phyloP scores from a whole-genome alignment of 2,329 filamentous ascomycete species.

The Teratosphaeriaceae sp. region DNA sequence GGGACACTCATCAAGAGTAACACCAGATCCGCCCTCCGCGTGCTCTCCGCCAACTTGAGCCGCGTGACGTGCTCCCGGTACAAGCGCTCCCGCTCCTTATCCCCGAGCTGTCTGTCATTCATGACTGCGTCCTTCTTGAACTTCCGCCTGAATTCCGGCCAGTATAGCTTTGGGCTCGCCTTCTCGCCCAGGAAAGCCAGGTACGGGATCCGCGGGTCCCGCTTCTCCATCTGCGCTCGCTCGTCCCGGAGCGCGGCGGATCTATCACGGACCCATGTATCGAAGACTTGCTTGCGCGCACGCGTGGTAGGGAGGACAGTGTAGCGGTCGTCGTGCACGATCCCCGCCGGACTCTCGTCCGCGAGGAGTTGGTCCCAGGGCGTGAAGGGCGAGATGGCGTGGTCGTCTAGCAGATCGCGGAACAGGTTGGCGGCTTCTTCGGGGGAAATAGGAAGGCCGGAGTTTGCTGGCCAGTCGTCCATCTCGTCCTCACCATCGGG shows the following conservation, averaged over 20 bases:
- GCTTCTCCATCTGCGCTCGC: conserved; percentile 68
- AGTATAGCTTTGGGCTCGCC: conserved; percentile 88
- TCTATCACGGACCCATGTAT: conserved; percentile 72
- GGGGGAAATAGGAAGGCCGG: conserved; percentile 59
- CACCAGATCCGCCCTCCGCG: conserved; percentile 63
- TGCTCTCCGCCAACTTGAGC: conserved; percentile 57
- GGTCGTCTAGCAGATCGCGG: conserved; percentile 78
- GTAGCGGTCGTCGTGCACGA: conserved; percentile 83
- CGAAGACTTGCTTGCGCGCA: conserved; percentile 72
- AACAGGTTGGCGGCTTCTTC: conserved; percentile 74
- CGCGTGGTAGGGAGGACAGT: conserved; percentile 76
- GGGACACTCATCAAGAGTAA: conserved; percentile 58
- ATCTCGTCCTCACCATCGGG: conserved; percentile 62
- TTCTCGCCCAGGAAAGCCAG: conserved; percentile 72
- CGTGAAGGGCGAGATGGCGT: conserved; percentile 74
- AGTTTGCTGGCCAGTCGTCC: conserved; percentile 31
- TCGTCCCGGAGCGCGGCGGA: conserved; percentile 67
- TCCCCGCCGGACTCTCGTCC: conserved; percentile 52
- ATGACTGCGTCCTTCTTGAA: conserved; percentile 75
- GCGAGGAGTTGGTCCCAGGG: conserved; percentile 89
- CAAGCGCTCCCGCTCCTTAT: conserved; percentile 69
- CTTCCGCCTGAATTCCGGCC: conserved; percentile 93
- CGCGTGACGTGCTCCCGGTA: conserved; percentile 68
- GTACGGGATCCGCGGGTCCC: conserved; percentile 77
- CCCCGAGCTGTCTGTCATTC: conserved; percentile 56